phyloP scores from a whole-genome alignment of 106 monocot genomes.

The Alisma plantagoaquatica region DNA sequence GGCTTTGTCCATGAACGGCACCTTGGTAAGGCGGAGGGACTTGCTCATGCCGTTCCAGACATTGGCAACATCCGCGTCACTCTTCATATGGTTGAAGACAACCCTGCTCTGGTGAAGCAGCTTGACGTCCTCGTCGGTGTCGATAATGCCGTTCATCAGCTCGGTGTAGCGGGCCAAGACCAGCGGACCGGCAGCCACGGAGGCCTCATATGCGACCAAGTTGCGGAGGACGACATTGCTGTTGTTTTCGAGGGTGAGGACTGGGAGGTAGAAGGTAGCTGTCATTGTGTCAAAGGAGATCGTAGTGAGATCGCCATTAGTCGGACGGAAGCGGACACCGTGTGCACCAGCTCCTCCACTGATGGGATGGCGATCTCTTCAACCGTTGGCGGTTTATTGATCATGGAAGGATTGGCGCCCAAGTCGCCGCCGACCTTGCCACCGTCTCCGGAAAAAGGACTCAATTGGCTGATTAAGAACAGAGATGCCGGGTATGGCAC shows the following conservation, averaged over 20 bases:
- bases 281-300: slow-evolving; percentile 29
- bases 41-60: slow-evolving; percentile 60
- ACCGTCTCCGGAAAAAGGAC: not conserved
- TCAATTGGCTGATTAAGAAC: not conserved
- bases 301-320: slow-evolving; percentile 12
- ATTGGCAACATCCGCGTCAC: slow-evolving; percentile 35
- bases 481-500: not conserved
- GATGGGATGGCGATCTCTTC: slow-evolving; percentile 53
- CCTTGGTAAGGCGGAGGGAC: slow-evolving; percentile 31
- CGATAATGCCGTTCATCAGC: slow-evolving; percentile 65
- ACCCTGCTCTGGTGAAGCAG: slow-evolving; percentile 26
- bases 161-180: slow-evolving; percentile 50
- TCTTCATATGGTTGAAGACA: slow-evolving; percentile 42
- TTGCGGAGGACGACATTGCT: slow-evolving; percentile 35
- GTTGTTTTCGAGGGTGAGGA: slow-evolving; percentile 28
- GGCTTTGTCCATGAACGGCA: slow-evolving; percentile 28
- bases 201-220: slow-evolving; percentile 46
- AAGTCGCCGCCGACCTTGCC: not conserved
- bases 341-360: slow-evolving; percentile 17
- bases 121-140: slow-evolving; percentile 40
- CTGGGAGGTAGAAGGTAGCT: slow-evolving; percentile 22
- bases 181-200: slow-evolving; percentile 27
- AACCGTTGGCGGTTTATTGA: slow-evolving; percentile 22
- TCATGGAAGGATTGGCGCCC: too few species aligned
- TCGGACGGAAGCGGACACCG: slow-evolving; percentile 30